Evolutionary conservation across 306 rosid species (phyloP).

Genomic region (Rubus parviflorus): DNA sequence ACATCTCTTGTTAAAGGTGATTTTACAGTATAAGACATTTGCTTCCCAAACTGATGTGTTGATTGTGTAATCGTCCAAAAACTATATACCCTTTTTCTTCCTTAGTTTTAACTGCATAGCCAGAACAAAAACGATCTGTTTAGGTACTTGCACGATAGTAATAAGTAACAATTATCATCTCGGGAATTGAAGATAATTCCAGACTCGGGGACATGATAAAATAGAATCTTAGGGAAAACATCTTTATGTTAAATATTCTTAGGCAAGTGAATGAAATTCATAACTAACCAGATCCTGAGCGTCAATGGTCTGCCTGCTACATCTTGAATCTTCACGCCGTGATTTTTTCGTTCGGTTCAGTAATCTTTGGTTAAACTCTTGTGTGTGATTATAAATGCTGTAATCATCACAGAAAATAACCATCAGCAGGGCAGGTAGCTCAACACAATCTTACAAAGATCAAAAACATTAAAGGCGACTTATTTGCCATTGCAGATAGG

Average conservation of each 20-base stretch:
- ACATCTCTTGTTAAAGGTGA: slow-evolving; percentile 20
- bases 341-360: slow-evolving; percentile 44
- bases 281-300: slow-evolving; percentile 32
- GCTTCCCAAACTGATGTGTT: background rate
- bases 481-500: background rate
- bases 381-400: slow-evolving; percentile 91
- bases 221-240: too few species aligned
- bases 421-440: background rate
- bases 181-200: background rate
- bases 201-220: too few species aligned
- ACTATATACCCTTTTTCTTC: slow-evolving; percentile 29
- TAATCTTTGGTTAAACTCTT: slow-evolving; percentile 52
- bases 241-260: too few species aligned
- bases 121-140: slow-evolving; percentile 25
- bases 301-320: slow-evolving; percentile 24
- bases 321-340: slow-evolving; percentile 29
- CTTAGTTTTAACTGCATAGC: slow-evolving; percentile 43
- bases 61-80: background rate
- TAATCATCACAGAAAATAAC: slow-evolving; percentile 22
- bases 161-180: background rate
- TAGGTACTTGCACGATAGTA: background rate
- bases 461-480: background rate
- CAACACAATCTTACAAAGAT: background rate
- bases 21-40: background rate
- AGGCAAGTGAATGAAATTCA: background rate